Percentiles rank a stretch among this genome's conserved stretches.
Conservation (phyloP, 306 rosid species). For the Aeschynomene evenia region DNA sequence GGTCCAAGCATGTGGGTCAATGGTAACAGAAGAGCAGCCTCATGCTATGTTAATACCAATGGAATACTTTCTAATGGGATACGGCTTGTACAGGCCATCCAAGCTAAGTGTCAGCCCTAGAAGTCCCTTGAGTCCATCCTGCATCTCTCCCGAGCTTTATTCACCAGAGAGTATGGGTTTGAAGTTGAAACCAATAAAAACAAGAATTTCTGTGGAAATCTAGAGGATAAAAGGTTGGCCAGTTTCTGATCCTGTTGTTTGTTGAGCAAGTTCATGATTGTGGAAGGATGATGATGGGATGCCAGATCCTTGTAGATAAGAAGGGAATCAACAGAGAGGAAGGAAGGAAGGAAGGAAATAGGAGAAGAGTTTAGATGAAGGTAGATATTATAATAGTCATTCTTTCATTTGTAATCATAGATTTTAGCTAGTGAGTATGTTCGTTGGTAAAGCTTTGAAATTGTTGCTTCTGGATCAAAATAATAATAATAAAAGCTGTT, state of each 20-base stretch:
- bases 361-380: slow-evolving; percentile 15
- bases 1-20: slow-evolving; percentile 97
- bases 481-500: slow-evolving; percentile 13
- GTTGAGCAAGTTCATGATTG: slow-evolving; percentile 27
- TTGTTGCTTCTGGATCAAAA: slow-evolving; percentile 22
- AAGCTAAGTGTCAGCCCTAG: slow-evolving; percentile 79
- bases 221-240: slow-evolving; percentile 26
- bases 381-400: slow-evolving; percentile 47
- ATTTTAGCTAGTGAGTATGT: slow-evolving; percentile 34
- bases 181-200: slow-evolving; percentile 95
- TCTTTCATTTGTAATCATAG: slow-evolving; percentile 69
- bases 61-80: slow-evolving; percentile 93
- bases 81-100: slow-evolving; percentile 78
- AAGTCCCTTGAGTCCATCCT: slow-evolving; percentile 89
- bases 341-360: slow-evolving; percentile 30
- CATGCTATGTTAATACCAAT: slow-evolving; percentile 94
- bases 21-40: slow-evolving; percentile 99
- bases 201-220: slow-evolving; percentile 54
- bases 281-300: slow-evolving; percentile 30
- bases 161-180: slow-evolving; percentile 99
- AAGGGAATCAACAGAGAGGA: slow-evolving; percentile 28
- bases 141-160: slow-evolving; percentile 91
- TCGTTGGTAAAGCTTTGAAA: slow-evolving; percentile 35
- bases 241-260: slow-evolving; percentile 28
- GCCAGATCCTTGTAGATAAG: slow-evolving; percentile 56